These are phyloP conservation scores for Onygenales sp. DNA, from an alignment of 2,329 filamentous ascomycete genomes.

Conservation along the genomic window DNA sequence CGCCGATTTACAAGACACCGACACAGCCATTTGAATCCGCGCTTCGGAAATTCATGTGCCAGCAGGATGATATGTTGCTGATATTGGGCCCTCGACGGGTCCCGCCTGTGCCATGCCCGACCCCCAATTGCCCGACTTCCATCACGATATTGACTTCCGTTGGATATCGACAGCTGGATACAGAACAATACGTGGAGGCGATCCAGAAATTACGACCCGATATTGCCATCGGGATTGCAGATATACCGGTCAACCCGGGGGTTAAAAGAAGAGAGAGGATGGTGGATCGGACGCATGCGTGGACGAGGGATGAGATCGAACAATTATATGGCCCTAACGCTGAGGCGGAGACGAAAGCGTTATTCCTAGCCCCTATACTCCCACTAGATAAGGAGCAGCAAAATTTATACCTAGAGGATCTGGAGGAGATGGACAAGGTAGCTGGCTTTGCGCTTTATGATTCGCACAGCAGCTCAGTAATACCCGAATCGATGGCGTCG, in stretches of 20 bases:
- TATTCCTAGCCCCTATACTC: constrained; percentile 57
- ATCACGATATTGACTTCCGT: constrained; percentile 78
- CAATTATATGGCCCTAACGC: constrained; percentile 28
- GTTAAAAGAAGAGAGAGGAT: constrained; percentile 72
- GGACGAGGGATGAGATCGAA: constrained; percentile 61
- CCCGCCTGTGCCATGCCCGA: constrained; percentile 62
- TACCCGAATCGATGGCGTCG: constrained; percentile 50
- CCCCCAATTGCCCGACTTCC: constrained; percentile 58
- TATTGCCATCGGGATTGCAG: constrained; percentile 67
- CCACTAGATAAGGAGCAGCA: constrained; percentile 68
- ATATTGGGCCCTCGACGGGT: constrained; percentile 70
- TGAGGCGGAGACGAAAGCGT: constrained; percentile 33
- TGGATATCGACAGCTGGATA: constrained; percentile 65
- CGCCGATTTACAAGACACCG: constrained; percentile 44
- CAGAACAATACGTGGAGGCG: constrained; percentile 58
- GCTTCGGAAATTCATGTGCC: constrained; percentile 67
- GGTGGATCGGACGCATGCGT: constrained; percentile 74
- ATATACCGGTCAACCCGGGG: constrained; percentile 51
- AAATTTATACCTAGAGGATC: constrained; percentile 65
- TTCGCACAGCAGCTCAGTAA: constrained; percentile 55
- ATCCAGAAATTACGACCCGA: constrained; percentile 63
- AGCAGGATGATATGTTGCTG: constrained; percentile 56
- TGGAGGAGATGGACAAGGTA: constrained; percentile 54
- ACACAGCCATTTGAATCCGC: constrained; percentile 40
- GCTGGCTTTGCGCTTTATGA: constrained; percentile 72